phyloP scores from a whole-genome alignment of 2,329 filamentous ascomycete genomes.

The Didymella sp. region DNA sequence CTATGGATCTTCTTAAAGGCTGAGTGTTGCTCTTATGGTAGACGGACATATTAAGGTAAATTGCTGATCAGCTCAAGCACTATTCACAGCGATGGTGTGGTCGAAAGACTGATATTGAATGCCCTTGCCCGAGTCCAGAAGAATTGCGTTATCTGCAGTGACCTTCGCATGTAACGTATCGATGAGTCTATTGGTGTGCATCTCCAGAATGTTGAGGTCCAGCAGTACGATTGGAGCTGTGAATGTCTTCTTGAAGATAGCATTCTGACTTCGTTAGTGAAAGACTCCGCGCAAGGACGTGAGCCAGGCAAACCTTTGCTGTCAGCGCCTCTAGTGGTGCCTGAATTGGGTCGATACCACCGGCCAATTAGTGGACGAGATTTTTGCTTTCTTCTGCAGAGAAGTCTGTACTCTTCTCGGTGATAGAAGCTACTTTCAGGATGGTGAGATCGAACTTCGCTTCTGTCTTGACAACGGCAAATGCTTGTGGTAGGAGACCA shows the following conservation, averaged over 20 bases:
- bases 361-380: conserved; percentile 24
- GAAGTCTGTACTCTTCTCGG: conserved; percentile 24
- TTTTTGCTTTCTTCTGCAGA: conserved; percentile 24
- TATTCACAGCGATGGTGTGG: conserved; percentile 29
- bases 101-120: conserved; percentile 30
- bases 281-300: not conserved
- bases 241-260: conserved; percentile 31
- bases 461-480: conserved; percentile 27
- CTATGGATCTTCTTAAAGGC: no score
- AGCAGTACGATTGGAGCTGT: conserved; percentile 29
- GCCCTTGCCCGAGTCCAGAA: conserved; percentile 18
- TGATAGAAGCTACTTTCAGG: conserved; percentile 25
- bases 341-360: conserved; percentile 26
- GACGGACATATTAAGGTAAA: no score
- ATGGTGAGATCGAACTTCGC: conserved; percentile 27
- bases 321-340: conserved; percentile 23
- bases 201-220: conserved; percentile 31
- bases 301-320: conserved; percentile 19
- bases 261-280: conserved; percentile 24
- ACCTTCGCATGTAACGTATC: conserved; percentile 28
- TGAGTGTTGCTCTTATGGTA: no score
- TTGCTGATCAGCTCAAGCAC: no score
- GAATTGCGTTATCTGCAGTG: conserved; percentile 19
- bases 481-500: conserved; percentile 28
- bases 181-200: conserved; percentile 30